Conservation (phyloP, 371 early-diverging fungal genomes). For the Mycotypha africana region DNA sequence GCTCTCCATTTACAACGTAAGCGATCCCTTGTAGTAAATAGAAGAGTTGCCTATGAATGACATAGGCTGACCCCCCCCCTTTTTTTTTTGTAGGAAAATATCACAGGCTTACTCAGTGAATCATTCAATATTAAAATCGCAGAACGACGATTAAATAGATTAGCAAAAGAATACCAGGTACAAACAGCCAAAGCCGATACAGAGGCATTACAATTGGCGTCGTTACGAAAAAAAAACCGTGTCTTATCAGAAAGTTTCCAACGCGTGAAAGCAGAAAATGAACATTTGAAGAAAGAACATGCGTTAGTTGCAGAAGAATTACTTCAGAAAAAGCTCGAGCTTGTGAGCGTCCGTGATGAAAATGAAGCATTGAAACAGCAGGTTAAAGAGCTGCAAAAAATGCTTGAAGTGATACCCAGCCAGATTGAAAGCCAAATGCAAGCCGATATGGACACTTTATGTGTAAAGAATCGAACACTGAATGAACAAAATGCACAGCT, state of each 20-base stretch:
- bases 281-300: slow-evolving; percentile 67
- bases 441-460: slow-evolving; percentile 74
- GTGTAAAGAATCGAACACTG: slow-evolving; percentile 70
- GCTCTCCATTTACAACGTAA: slow-evolving; percentile 58
- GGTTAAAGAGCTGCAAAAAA: slow-evolving; percentile 39
- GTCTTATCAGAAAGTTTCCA: slow-evolving; percentile 52
- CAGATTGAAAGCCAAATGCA: slow-evolving; percentile 63
- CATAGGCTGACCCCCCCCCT: too few species aligned
- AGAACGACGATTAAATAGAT: slow-evolving; percentile 55
- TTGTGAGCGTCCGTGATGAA: slow-evolving; percentile 46
- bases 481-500: slow-evolving; percentile 65
- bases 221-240: slow-evolving; percentile 64
- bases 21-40: background rate
- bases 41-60: too few species aligned
- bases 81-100: slow-evolving; percentile 48
- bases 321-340: slow-evolving; percentile 47
- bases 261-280: slow-evolving; percentile 50
- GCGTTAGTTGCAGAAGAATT: slow-evolving; percentile 53
- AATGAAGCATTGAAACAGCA: slow-evolving; percentile 61
- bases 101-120: slow-evolving; percentile 65
- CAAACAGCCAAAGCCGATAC: slow-evolving; percentile 57
- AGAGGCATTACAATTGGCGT: slow-evolving; percentile 60
- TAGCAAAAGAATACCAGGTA: slow-evolving; percentile 67
- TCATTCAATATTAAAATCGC: slow-evolving; percentile 69
- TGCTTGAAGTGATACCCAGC: slow-evolving; percentile 46